Evolutionary conservation across 2,329 filamentous ascomycete species (phyloP).

Genomic region (Parasarocladium wereldwijsianum): DNA sequence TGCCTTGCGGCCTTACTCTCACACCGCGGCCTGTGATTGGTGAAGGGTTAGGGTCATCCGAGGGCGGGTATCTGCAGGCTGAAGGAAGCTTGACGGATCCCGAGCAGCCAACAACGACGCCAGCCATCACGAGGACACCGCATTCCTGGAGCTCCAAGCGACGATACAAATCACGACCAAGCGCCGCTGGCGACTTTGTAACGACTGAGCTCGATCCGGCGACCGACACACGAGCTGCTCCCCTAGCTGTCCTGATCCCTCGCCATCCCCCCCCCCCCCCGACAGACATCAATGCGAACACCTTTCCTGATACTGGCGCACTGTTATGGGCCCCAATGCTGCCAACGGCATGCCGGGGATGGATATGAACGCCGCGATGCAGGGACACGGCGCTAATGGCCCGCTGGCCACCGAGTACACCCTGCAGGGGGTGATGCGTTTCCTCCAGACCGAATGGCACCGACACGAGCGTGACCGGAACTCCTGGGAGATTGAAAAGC

Average conservation of each 20-base stretch:
- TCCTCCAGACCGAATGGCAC: slow-evolving; percentile 98
- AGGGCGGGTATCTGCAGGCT: neutral
- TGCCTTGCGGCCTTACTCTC: slow-evolving; percentile 22
- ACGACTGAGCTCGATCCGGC: neutral
- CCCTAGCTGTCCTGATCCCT: too few species aligned
- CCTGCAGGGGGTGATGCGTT: slow-evolving; percentile 82
- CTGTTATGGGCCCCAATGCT: slow-evolving; percentile 26
- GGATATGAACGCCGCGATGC: slow-evolving; percentile 30
- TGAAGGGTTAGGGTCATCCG: slow-evolving; percentile 1
- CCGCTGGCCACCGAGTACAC: slow-evolving; percentile 48
- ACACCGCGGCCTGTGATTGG: slow-evolving; percentile 12
- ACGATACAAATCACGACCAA: neutral
- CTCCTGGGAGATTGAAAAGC: slow-evolving; percentile 96
- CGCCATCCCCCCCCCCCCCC: slow-evolving; percentile 1
- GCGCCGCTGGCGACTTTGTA: neutral
- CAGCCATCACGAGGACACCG: neutral
- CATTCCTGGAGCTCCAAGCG: neutral
- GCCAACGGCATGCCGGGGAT: slow-evolving; percentile 30
- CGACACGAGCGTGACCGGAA: slow-evolving; percentile 95
- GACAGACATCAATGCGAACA: slow-evolving; percentile 3
- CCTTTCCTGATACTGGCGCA: slow-evolving; percentile 11
- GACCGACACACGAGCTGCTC: too few species aligned
- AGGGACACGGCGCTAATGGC: slow-evolving; percentile 30
- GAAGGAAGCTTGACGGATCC: too few species aligned
- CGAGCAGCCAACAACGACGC: neutral